phyloP scores from a whole-genome alignment of 192 early-diverging fungal species.

The Cladochytrium replicatum region DNA sequence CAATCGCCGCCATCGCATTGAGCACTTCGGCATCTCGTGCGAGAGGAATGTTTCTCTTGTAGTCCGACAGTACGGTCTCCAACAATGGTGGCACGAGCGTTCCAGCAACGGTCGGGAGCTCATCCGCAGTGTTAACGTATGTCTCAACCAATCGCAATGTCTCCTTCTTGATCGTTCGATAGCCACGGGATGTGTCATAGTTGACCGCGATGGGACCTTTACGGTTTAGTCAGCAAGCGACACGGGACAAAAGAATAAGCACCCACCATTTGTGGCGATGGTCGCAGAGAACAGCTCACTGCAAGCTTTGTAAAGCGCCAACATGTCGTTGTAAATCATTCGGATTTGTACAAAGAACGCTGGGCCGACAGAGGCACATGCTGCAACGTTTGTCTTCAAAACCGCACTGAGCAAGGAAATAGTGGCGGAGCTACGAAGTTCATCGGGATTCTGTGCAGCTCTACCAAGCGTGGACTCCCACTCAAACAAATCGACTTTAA shows the following conservation, averaged over 20 bases:
- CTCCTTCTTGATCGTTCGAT: slow-evolving; percentile 96
- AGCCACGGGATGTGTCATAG: slow-evolving; percentile 77
- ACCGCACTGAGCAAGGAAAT: slow-evolving; percentile 88
- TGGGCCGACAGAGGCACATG: slow-evolving; percentile 77
- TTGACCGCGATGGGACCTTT: slow-evolving; percentile 81
- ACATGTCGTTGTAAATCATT: slow-evolving; percentile 80
- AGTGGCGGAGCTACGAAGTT: slow-evolving; percentile 63
- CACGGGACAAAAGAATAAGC: background rate
- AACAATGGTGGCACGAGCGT: slow-evolving; percentile 90
- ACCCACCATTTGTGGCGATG: slow-evolving; percentile 57
- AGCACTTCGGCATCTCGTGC: slow-evolving; percentile 95
- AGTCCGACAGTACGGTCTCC: slow-evolving; percentile 82
- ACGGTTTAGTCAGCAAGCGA: too few species aligned
- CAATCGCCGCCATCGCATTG: slow-evolving; percentile 82
- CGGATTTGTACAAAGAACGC: slow-evolving; percentile 83
- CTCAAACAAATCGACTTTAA: slow-evolving; percentile 24
- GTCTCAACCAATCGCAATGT: slow-evolving; percentile 85
- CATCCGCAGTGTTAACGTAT: slow-evolving; percentile 82
- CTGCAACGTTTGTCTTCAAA: slow-evolving; percentile 90
- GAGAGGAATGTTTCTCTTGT: slow-evolving; percentile 73
- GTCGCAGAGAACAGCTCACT: slow-evolving; percentile 71
- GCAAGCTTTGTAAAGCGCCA: slow-evolving; percentile 85
- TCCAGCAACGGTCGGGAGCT: slow-evolving; percentile 63
- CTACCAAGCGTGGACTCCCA: slow-evolving; percentile 76
- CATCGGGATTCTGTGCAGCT: slow-evolving; percentile 53